Percentiles rank a stretch among this genome's conserved stretches.
phyloP scores from a whole-genome alignment of 2,329 filamentous ascomycete genomes.

The Microcyclosporella mali region DNA sequence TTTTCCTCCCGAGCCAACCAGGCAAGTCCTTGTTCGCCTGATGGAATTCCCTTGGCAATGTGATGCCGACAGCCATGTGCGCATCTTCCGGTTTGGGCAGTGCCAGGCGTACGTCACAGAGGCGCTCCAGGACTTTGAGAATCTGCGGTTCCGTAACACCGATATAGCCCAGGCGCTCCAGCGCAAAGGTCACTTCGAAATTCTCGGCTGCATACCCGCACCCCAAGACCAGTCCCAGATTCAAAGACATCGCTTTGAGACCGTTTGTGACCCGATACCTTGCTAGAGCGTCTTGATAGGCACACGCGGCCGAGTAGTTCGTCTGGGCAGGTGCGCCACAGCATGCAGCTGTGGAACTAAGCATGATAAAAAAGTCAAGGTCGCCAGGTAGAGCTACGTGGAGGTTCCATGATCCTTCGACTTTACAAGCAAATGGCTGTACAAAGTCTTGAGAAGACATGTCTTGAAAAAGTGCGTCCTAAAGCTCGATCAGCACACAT shows the following conservation, averaged over 20 bases:
- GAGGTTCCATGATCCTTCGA: conserved; percentile 27
- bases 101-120: no score
- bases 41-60: no score
- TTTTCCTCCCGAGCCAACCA: no score
- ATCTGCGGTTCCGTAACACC: no score
- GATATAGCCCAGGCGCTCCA: no score
- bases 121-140: no score
- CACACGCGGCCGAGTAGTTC: conserved; percentile 51
- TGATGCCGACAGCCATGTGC: no score
- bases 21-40: no score
- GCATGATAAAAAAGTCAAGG: conserved; percentile 43
- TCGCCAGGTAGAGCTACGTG: conserved; percentile 14
- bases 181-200: no score
- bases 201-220: conserved; percentile 33
- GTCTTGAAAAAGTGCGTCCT: background rate
- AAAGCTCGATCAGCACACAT: no score
- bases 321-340: conserved; percentile 53
- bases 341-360: conserved; percentile 50
- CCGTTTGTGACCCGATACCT: conserved; percentile 37
- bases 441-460: background rate
- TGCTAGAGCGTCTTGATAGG: conserved; percentile 13
- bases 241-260: conserved; percentile 43
- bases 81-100: no score
- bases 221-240: conserved; percentile 47
- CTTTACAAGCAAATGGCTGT: conserved; percentile 18